Evolutionary conservation across 352 stramenopile species (phyloP).

Genomic region (Phytophthora kernoviae): DNA sequence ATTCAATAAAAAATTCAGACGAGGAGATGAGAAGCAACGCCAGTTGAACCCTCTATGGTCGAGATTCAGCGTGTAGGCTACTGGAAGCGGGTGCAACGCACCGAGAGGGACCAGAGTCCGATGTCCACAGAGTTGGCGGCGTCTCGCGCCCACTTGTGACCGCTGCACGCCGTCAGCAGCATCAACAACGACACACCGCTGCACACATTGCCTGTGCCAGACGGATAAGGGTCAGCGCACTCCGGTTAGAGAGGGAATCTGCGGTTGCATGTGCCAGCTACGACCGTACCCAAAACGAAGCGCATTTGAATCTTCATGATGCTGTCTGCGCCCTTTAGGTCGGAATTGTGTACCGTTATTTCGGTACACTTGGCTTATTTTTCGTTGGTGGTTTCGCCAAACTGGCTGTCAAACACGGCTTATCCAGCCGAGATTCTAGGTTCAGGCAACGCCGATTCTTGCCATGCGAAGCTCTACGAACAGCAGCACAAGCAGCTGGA

Average conservation of each 20-base stretch:
- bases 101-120: constrained; percentile 68
- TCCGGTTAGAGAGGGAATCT: neutral
- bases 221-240: neutral
- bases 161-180: constrained; percentile 47
- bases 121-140: constrained; percentile 77
- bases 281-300: constrained; percentile 44
- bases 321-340: constrained; percentile 18
- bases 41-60: neutral
- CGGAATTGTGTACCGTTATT: constrained; percentile 3
- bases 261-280: neutral
- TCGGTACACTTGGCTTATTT: neutral
- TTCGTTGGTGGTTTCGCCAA: neutral
- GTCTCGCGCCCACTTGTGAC: constrained; percentile 65
- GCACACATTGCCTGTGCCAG: constrained; percentile 44
- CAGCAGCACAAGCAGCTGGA: neutral
- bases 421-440: neutral
- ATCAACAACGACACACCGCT: constrained; percentile 58
- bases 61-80: neutral
- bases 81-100: constrained; percentile 20
- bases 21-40: constrained; percentile 1
- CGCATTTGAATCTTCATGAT: constrained; percentile 44
- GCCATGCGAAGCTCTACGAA: constrained; percentile 17
- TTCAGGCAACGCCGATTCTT: neutral
- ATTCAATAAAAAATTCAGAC: neutral
- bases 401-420: too few relatives aligned